These are phyloP conservation scores for Barbarea vulgaris DNA, from an alignment of 345 rosid species.

Conservation along the genomic window DNA sequence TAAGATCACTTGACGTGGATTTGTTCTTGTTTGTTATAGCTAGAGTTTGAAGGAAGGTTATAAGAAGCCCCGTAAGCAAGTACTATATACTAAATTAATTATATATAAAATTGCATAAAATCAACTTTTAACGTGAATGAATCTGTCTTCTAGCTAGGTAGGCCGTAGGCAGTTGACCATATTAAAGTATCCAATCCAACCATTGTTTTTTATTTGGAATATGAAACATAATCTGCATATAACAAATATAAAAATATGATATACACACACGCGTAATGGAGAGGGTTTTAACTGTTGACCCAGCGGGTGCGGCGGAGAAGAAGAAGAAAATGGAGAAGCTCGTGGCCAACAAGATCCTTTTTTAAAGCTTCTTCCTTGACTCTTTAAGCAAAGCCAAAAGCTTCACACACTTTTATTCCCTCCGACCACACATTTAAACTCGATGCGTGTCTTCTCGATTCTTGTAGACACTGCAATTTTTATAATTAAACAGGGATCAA, in stretches of 20 bases:
- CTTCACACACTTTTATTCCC: constrained; percentile 18
- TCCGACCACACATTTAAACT: constrained; percentile 39
- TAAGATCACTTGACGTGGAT: constrained; percentile 27
- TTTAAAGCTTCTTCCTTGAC: neutral
- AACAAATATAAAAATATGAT: neutral
- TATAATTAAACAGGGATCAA: neutral
- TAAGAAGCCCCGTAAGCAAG: constrained; percentile 24
- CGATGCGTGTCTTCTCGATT: constrained; percentile 31
- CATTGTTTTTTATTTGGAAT: neutral
- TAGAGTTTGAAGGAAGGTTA: constrained; percentile 30
- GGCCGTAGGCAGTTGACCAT: constrained; percentile 29
- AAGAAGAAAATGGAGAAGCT: constrained; percentile 16
- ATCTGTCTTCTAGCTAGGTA: neutral
- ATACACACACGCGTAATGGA: constrained; percentile 3
- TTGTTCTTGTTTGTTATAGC: constrained; percentile 13
- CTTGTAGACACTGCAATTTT: constrained; percentile 4
- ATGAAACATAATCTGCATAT: constrained; percentile 9
- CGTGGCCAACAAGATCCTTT: constrained; percentile 44
- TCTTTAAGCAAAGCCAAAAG: constrained; percentile 30
- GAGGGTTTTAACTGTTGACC: constrained; percentile 41
- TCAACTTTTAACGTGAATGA: constrained; percentile 20
- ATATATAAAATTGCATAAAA: neutral
- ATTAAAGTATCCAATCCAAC: neutral
- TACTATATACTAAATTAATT: neutral
- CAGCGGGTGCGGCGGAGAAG: constrained; percentile 36